phyloP scores from a whole-genome alignment of 352 stramenopile genomes.

The Pythium chondricola region DNA sequence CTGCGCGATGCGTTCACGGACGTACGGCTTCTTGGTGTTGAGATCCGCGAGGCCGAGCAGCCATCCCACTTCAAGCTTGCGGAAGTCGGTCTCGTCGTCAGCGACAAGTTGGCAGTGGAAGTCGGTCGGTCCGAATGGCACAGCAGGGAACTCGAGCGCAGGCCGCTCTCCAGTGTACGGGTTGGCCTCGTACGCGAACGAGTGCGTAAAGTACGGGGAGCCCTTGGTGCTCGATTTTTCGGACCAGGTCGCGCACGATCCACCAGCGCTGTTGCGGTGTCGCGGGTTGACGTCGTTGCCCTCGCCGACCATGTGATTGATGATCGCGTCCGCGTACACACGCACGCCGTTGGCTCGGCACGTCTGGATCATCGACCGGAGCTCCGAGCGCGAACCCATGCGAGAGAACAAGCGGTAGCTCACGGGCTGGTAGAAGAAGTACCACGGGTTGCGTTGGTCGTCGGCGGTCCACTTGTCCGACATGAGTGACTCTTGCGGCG shows the following conservation, averaged over 20 bases:
- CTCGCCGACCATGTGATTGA: slow-evolving; percentile 27
- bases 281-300: slow-evolving; percentile 14
- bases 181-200: slow-evolving; percentile 31
- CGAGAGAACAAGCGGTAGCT: slow-evolving; percentile 53
- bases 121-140: slow-evolving; percentile 41
- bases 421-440: slow-evolving; percentile 57
- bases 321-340: slow-evolving; percentile 32
- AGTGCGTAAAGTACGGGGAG: slow-evolving; percentile 24
- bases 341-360: slow-evolving; percentile 49
- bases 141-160: slow-evolving; percentile 43
- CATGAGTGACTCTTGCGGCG: slow-evolving; percentile 46
- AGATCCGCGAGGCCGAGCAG: too few species aligned
- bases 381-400: slow-evolving; percentile 39
- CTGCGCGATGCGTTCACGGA: too few species aligned
- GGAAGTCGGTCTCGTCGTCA: slow-evolving; percentile 37
- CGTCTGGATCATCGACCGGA: slow-evolving; percentile 54
- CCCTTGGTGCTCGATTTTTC: slow-evolving; percentile 14
- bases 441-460: slow-evolving; percentile 55
- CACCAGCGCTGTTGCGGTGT: slow-evolving; percentile 8
- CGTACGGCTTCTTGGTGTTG: too few species aligned
- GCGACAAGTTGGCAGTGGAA: slow-evolving; percentile 46
- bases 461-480: slow-evolving; percentile 30
- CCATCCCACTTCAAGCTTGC: too few species aligned
- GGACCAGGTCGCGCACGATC: slow-evolving; percentile 1
- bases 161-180: slow-evolving; percentile 34